These are phyloP conservation scores for Thelonectria rubi DNA, from an alignment of 2,329 filamentous ascomycete species.

Conservation along the genomic window DNA sequence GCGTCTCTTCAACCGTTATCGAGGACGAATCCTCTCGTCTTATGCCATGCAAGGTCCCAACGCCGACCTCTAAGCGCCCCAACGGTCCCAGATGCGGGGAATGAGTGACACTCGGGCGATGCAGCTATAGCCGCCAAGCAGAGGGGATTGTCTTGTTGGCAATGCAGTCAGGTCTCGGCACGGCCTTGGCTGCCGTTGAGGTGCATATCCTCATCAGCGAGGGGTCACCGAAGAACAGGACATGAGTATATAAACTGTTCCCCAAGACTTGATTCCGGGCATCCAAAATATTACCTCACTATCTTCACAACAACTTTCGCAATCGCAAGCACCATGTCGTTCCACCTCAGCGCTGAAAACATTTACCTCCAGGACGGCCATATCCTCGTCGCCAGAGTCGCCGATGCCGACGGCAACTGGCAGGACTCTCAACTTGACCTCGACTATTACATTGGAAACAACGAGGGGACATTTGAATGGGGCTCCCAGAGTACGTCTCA, in stretches of 20 bases:
- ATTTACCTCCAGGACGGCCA: conserved; percentile 58
- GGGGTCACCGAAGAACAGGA: neutral
- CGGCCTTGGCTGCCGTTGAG: neutral
- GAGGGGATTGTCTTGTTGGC: neutral
- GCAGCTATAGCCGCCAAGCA: neutral
- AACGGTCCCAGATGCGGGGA: neutral
- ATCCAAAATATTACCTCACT: neutral
- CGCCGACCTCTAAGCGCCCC: neutral
- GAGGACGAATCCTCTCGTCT: neutral
- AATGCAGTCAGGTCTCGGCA: neutral
- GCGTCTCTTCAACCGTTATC: too few relatives aligned
- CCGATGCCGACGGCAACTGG: conserved; percentile 51
- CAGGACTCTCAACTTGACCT: conserved; percentile 57
- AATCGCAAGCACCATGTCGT: conserved; percentile 37
- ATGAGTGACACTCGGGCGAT: neutral
- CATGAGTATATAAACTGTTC: neutral
- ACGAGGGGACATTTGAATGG: conserved; percentile 58
- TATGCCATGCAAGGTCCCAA: neutral
- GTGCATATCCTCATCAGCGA: neutral
- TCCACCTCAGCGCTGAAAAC: conserved; percentile 56
- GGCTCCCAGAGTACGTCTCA: conserved; percentile 43
- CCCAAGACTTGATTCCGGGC: neutral
- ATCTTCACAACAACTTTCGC: neutral
- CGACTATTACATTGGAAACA: conserved; percentile 58
- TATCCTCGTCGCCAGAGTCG: conserved; percentile 55